These are phyloP conservation scores for Tylopilus plumbeoviolaceoides DNA, from an alignment of 768 basidiomycete species.

Conservation along the genomic window DNA sequence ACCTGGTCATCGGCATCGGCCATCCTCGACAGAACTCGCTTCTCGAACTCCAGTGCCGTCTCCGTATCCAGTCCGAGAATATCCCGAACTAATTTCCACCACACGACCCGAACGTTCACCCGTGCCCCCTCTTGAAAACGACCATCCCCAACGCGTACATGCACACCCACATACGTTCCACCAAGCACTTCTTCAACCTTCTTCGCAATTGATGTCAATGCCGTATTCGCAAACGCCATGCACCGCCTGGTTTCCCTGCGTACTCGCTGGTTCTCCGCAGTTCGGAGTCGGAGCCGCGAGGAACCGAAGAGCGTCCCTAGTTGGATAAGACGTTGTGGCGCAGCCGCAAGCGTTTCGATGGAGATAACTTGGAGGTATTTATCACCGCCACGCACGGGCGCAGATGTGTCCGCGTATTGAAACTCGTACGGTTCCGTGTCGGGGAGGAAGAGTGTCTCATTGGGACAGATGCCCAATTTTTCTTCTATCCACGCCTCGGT, in stretches of 20 bases:
- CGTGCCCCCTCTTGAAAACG: conserved; percentile 44
- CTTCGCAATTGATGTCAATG: conserved; percentile 41
- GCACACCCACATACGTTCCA: conserved; percentile 54
- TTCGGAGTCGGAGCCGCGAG: conserved; percentile 54
- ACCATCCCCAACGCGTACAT: conserved; percentile 70
- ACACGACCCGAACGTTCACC: conserved; percentile 44
- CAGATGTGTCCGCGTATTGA: conserved; percentile 22
- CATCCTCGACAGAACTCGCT: not conserved
- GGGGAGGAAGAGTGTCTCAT: conserved; percentile 45
- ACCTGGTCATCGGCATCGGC: not conserved
- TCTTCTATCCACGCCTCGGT: conserved; percentile 31
- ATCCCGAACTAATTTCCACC: conserved; percentile 53
- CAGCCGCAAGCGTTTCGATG: conserved; percentile 11
- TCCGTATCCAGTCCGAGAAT: conserved; percentile 40
- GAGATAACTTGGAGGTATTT: conserved; percentile 7
- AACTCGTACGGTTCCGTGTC: conserved; percentile 55
- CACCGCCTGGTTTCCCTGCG: conserved; percentile 45
- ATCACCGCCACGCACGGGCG: conserved; percentile 1
- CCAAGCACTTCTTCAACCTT: conserved; percentile 43
- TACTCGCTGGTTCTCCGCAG: conserved; percentile 36
- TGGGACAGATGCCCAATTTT: conserved; percentile 23
- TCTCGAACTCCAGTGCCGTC: conserved; percentile 33
- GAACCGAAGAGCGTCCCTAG: conserved; percentile 78
- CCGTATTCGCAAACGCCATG: conserved; percentile 56
- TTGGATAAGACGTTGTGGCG: conserved; percentile 50